Percentiles rank a stretch among this genome's conserved stretches.
Evolutionary conservation across 352 stramenopile genomes (phyloP).

Genomic region (Phytophthora sansomeana): DNA sequence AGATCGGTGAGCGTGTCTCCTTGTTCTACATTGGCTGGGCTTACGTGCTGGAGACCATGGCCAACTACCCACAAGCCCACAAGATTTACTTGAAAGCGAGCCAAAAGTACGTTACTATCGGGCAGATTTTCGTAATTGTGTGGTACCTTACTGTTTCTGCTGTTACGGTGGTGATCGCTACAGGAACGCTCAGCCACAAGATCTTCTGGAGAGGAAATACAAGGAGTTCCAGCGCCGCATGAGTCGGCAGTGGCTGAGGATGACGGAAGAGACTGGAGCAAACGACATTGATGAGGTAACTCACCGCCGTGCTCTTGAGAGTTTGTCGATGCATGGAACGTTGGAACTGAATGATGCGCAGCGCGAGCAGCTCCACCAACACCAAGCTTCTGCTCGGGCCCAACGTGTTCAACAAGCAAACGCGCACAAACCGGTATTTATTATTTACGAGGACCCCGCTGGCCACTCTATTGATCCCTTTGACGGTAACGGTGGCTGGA

Average conservation of each 20-base stretch:
- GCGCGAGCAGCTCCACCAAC: conserved; percentile 71
- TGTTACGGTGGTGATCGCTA: not conserved
- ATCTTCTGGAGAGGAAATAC: conserved; percentile 77
- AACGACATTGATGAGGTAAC: conserved; percentile 48
- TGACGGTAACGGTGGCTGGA: conserved; percentile 71
- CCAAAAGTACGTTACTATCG: conserved; percentile 70
- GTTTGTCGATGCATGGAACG: conserved; percentile 55
- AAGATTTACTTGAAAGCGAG: conserved; percentile 89
- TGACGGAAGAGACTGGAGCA: conserved; percentile 53
- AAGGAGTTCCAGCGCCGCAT: conserved; percentile 87
- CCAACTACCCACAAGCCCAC: conserved; percentile 84
- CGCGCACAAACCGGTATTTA: conserved; percentile 87
- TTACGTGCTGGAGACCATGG: conserved; percentile 82
- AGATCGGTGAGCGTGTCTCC: conserved; percentile 81
- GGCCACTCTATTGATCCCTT: conserved; percentile 64
- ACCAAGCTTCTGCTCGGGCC: conserved; percentile 59
- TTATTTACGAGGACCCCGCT: conserved; percentile 77
- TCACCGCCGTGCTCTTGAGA: conserved; percentile 69
- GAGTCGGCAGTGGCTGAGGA: conserved; percentile 81
- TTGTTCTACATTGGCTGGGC: conserved; percentile 91
- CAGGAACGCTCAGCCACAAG: conserved; percentile 76
- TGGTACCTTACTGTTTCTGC: conserved; percentile 1
- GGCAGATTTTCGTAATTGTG: not conserved
- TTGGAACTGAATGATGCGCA: conserved; percentile 61
- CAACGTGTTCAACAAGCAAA: conserved; percentile 69